Conservation (phyloP, 2,329 filamentous ascomycete genomes). For the Trichoderma pleuroti region DNA sequence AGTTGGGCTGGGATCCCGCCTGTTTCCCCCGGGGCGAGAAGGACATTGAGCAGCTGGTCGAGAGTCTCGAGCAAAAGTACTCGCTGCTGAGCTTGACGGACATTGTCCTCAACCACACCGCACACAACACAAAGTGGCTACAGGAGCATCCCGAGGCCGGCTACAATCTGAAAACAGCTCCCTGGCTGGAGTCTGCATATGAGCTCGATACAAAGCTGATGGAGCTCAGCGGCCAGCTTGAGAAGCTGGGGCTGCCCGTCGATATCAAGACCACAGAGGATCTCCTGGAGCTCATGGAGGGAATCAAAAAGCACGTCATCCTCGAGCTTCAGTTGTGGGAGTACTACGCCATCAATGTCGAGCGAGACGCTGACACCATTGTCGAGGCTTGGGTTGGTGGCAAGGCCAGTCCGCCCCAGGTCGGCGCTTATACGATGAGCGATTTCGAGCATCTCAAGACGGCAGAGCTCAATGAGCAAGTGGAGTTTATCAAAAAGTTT, state of each 20-base stretch:
- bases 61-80: conserved; percentile 79
- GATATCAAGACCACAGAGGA: conserved; percentile 69
- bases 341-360: conserved; percentile 81
- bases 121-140: conserved; percentile 92
- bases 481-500: conserved; percentile 62
- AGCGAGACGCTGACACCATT: conserved; percentile 65
- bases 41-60: conserved; percentile 73
- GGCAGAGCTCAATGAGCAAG: conserved; percentile 47
- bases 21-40: conserved; percentile 82
- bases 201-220: conserved; percentile 61
- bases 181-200: conserved; percentile 66
- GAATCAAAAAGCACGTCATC: conserved; percentile 76
- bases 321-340: conserved; percentile 82
- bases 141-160: conserved; percentile 91
- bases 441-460: conserved; percentile 46
- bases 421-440: conserved; percentile 24
- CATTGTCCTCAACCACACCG: conserved; percentile 97
- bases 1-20: conserved; percentile 76
- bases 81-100: conserved; percentile 87
- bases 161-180: conserved; percentile 89
- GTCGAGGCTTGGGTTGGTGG: conserved; percentile 69
- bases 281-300: conserved; percentile 76
- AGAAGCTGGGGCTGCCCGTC: conserved; percentile 68
- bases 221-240: conserved; percentile 73
- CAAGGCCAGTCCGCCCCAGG: conserved; percentile 52